Base-by-base conservation (phyloP, 2,329 filamentous ascomycete genomes). In the Remersonia thermophila region DNA sequence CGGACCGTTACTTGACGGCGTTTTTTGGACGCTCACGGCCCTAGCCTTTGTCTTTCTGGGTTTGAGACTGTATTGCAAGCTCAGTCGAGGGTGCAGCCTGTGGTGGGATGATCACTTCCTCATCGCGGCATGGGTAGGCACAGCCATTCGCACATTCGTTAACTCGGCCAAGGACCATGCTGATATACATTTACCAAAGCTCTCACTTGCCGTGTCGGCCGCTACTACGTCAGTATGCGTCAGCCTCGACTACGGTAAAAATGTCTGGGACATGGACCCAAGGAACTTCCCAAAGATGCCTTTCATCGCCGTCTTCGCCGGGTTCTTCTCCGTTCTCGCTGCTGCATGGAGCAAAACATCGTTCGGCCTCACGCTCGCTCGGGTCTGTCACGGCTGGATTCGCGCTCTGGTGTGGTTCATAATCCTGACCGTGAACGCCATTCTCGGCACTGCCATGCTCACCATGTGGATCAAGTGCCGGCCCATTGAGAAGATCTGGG, bases 271-370 rank as follows among this genome's bases (percentile, higher is more conserved):
- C 12, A 43, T 49, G 30, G 35, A 39, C 9, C 28, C 33, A 3
- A 38, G 38, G 2, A 46, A 43, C 39, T 32, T 48, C 10, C 33
- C 40, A 3, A 16, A 31, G 3, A 37, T 53, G 11, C 43, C 41
- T 15, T 37, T 51, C 25, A 18, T 49, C 20, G 45, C 44, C 31
- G 48, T 51, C 41, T 32, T 49, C 23, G 37, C 51, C 14, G 43
- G 49, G 33, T 50, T 51, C 15, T 39, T 53, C 27, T 51, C 55
- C 14, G 49, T 61, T 28, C 36, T 57, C 15, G 50, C 52, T 4
- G 48, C 57, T 26, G 50, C 52, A 11, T 59, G 52, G 55, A 57
- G 55, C 40, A 62, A 62, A 41, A 60, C 58, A 0, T 59, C 59
- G 2, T 60, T 62, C 30, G 57, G 55, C 7, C 35, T 60, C 3